Conservation (phyloP, 2,329 filamentous ascomycete species). For the Stagonosporopsis vannaccii region DNA sequence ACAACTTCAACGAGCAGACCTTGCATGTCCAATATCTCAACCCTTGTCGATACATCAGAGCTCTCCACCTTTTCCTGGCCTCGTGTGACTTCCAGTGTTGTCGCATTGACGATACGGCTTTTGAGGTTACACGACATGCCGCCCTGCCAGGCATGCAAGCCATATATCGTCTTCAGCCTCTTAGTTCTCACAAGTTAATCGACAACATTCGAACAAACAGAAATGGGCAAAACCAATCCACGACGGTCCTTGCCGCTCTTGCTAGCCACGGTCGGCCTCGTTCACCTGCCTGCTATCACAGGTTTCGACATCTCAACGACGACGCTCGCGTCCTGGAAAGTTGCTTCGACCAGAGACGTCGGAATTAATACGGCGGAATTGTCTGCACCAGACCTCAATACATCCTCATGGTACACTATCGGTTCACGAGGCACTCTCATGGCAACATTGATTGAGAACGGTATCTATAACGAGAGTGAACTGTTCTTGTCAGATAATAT, state of each 20-base stretch:
- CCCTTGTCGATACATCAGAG: slow-evolving; percentile 5
- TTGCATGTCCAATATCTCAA: slow-evolving; percentile 12
- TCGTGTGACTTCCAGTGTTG: slow-evolving; percentile 12
- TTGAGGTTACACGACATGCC: slow-evolving; percentile 10
- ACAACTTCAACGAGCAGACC: slow-evolving; percentile 3
- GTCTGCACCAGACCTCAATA: slow-evolving; percentile 46
- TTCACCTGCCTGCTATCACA: neutral
- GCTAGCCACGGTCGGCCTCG: slow-evolving; percentile 2
- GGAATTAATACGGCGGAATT: slow-evolving; percentile 29
- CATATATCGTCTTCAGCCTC: slow-evolving; percentile 5
- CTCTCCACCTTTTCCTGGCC: slow-evolving; percentile 16
- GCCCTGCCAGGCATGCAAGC: slow-evolving; percentile 7
- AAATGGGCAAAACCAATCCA: neutral
- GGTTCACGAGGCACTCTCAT: slow-evolving; percentile 63
- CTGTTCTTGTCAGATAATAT: slow-evolving; percentile 65
- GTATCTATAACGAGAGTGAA: slow-evolving; percentile 60
- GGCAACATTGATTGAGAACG: slow-evolving; percentile 62
- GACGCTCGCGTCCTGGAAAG: slow-evolving; percentile 32
- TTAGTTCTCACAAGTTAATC: neutral
- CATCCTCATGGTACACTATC: slow-evolving; percentile 61
- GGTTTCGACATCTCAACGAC: slow-evolving; percentile 14
- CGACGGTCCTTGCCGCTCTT: slow-evolving; percentile 1
- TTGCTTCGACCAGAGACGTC: slow-evolving; percentile 27
- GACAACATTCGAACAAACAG: neutral
- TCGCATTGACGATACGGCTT: slow-evolving; percentile 4